These are phyloP conservation scores for Pholiota conissans DNA, from an alignment of 768 basidiomycete species.

Conservation along the genomic window DNA sequence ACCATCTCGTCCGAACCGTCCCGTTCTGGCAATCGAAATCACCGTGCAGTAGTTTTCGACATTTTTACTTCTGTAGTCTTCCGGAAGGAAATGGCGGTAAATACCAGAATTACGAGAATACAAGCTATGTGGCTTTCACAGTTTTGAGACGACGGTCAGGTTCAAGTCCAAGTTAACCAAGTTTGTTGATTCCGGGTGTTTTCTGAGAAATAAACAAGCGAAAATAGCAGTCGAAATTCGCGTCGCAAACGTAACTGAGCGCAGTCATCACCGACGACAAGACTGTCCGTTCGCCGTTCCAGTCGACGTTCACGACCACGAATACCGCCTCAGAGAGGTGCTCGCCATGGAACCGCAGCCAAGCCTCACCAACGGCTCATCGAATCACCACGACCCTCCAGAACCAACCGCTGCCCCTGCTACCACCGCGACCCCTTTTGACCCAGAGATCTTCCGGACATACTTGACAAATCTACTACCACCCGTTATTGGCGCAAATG, in stretches of 20 bases:
- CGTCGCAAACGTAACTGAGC: constrained; percentile 8
- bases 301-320: constrained; percentile 5
- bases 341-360: constrained; percentile 21
- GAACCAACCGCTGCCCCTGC: constrained; percentile 11
- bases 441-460: constrained; percentile 64
- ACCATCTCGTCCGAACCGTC: background rate
- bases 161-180: background rate
- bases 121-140: too few species aligned
- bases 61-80: too few species aligned
- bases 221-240: constrained; percentile 16
- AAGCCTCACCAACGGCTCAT: constrained; percentile 21
- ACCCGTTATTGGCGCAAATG: constrained; percentile 74
- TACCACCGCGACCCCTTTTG: constrained; percentile 42
- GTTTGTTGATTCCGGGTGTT: background rate
- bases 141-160: too few species aligned
- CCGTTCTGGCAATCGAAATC: background rate
- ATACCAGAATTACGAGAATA: too few species aligned
- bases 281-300: constrained; percentile 10
- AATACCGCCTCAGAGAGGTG: background rate
- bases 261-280: constrained; percentile 10
- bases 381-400: constrained; percentile 19
- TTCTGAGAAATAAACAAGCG: constrained; percentile 20
- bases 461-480: constrained; percentile 77
- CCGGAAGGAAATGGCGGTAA: too few species aligned
- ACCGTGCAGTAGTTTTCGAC: background rate